Percentiles rank a stretch among this genome's conserved stretches.
These are phyloP conservation scores for Exophiala aquamarina DNA, from an alignment of 2,329 filamentous ascomycete species.

Conservation along the genomic window DNA sequence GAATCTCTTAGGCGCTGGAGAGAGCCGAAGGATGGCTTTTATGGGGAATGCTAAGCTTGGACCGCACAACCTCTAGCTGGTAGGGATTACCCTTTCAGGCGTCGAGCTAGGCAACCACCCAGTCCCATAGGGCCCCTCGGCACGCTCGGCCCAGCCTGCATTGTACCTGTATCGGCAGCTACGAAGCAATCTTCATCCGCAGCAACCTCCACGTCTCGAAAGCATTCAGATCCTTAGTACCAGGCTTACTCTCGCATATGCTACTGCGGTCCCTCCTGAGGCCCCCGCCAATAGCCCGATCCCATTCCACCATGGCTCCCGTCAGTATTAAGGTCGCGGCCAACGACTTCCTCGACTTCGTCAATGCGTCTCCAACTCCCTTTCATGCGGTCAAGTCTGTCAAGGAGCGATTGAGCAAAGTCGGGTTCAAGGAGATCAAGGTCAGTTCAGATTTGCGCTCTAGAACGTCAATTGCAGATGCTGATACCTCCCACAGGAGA, in stretches of 20 bases:
- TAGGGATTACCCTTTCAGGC: too few relatives aligned
- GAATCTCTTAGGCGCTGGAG: too few relatives aligned
- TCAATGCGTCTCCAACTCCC: constrained; percentile 91
- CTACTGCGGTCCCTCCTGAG: constrained; percentile 11
- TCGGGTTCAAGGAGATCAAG: constrained; percentile 83
- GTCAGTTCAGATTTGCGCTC: constrained; percentile 36
- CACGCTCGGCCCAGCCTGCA: too few relatives aligned
- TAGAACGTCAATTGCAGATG: neutral
- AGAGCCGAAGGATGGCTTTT: too few relatives aligned
- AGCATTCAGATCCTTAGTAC: too few relatives aligned
- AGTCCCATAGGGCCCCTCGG: too few relatives aligned
- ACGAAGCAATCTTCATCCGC: too few relatives aligned
- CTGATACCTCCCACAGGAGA: constrained; percentile 56
- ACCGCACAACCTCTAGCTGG: too few relatives aligned
- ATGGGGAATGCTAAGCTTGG: too few relatives aligned
- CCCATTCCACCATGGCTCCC: constrained; percentile 31
- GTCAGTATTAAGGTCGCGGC: constrained; percentile 49
- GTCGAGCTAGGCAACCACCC: too few relatives aligned
- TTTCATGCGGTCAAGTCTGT: constrained; percentile 90
- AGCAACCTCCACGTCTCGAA: too few relatives aligned
- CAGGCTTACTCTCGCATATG: constrained; percentile 11
- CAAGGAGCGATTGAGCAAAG: constrained; percentile 71
- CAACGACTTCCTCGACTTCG: constrained; percentile 85
- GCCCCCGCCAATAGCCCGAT: constrained; percentile 2
- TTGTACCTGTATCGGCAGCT: too few relatives aligned